Evolutionary conservation across 805 yeast genomes (phyloP), one percentile per base, ranked within the genome.

Genomic region (Zygotorulaspora chibaensis): DNA sequence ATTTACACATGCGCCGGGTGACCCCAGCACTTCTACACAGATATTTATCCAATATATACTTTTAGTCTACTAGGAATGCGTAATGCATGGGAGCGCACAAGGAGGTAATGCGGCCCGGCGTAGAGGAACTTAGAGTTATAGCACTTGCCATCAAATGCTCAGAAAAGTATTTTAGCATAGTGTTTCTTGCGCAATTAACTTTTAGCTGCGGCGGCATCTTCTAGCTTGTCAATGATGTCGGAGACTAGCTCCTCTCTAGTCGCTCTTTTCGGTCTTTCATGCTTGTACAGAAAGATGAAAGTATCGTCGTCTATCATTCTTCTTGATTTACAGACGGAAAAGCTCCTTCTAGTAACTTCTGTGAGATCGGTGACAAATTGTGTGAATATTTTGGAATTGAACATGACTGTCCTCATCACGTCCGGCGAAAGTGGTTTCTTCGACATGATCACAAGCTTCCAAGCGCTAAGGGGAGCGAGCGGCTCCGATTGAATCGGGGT

Each of bases 281-380:
- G 25, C 28, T 48, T 40, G 36, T 54, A 58, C 45, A 58, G 29
- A 43, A 51, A 60, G 8, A 59, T 15, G 38, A 51, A 56, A 13
- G 58, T 53, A 33, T 55, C 50, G 10, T 51, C 43, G 23, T 52
- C 58, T 13, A 58, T 45, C 61, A 56, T 55, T 27, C 42, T 54
- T 26, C 52, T 53, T 25, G 38, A 38, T 12, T 54, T 41, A 40
- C 63, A 57, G n/a, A 38, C 48, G 17, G 56, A 50, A 25, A 46
- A 43, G 18, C 38, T 38, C 18, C 52, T 39, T 30, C 38, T 46
- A 3, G 46, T 43, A 8, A 49, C 54, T 2, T 52, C 49, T 8
- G 51, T 53, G 17, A 55, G 42, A 12, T 42, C 43, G 3, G 43
- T 40, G 12, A 55, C 56, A 35, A 59, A 53, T 33, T 57, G 59